Base-by-base conservation (phyloP, 31 red algal species). In the Odonthalia washingtoniensis region DNA sequence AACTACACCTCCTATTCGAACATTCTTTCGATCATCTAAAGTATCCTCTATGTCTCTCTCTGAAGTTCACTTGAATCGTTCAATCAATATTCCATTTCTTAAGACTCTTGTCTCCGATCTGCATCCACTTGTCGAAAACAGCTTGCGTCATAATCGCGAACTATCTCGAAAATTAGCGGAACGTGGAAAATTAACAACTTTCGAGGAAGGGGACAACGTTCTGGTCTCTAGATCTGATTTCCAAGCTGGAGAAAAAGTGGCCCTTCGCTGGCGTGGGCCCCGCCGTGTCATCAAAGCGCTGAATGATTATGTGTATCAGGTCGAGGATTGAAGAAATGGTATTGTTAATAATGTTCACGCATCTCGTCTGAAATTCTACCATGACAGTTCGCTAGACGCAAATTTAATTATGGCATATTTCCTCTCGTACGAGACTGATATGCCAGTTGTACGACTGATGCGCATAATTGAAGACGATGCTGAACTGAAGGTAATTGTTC, bases 241-340 rank as follows among this genome's bases (percentile, higher is more conserved):
- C 41, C 40, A 49, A 27, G 40, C 46, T 4, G 45, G 45, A 31
- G 76, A 80, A 28, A 80, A 80, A 30, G 33, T 80, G 34, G 40
- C 76, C 32, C 41, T 80, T 31, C 46, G 46, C 26, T 61, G 42
- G 76, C 76, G 41, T 4, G 46, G 76, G 62, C 76, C 76, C 2
- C 76, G 76, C 18, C 26, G 76, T 12, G 31, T 80, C 62, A 80
- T 61, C 76, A 80, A 80, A 39, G 76, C 76, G 28, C 45, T 80
- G 3, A 60, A 49, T 5, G 40, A 80, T 53, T 80, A 60, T 28
- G 76, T 80, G 31, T 60, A 30, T 52, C 42, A 60, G 41, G 76
- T 80, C 4, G 3, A 80, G 62, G 41, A 80, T 49, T 49, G 52
- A 18, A 3, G 36, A 60, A 80, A 61, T 80, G 46, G 76, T 31